A percentile compares a stretch with the other conserved stretches of the same genome.
phyloP scores from a whole-genome alignment of 345 rosid species.

The Corymbia maculata region DNA sequence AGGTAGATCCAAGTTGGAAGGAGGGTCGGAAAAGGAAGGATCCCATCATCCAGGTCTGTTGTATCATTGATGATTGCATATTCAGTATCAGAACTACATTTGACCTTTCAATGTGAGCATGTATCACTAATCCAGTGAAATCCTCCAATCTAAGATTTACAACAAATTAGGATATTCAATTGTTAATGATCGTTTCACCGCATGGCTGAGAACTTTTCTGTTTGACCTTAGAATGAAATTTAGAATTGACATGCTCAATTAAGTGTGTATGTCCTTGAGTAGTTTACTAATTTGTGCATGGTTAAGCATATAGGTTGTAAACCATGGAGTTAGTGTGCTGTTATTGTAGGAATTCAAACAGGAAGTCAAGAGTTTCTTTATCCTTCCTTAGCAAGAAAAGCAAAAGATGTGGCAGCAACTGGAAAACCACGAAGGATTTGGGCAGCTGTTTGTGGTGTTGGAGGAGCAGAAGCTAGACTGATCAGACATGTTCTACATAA shows the following conservation, averaged over 20 bases:
- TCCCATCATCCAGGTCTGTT: not conserved
- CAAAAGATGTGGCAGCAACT: conserved; percentile 32
- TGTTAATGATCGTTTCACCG: not conserved
- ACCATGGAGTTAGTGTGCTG: conserved; percentile 22
- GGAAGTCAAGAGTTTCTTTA: conserved; percentile 24
- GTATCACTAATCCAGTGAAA: not conserved
- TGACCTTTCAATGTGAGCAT: not conserved
- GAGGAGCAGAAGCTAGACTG: conserved; percentile 50
- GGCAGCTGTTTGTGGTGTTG: conserved; percentile 35
- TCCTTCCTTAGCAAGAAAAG: conserved; percentile 29
- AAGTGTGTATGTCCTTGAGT: not conserved
- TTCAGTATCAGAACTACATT: not conserved
- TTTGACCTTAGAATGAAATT: not conserved
- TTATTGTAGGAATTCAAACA: conserved; percentile 25
- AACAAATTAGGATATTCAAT: not conserved
- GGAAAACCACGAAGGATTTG: conserved; percentile 37
- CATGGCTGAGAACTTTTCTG: not conserved
- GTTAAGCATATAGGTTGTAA: conserved; percentile 4
- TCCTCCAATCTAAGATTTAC: not conserved
- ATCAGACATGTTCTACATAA: conserved; percentile 38
- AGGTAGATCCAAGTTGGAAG: not conserved
- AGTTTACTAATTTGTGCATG: not conserved
- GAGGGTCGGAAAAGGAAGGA: not conserved
- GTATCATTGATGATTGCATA: not conserved
- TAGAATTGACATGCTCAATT: not conserved